Base-by-base conservation (phyloP, 352 stramenopile genomes). In the Phytophthora litchii region DNA sequence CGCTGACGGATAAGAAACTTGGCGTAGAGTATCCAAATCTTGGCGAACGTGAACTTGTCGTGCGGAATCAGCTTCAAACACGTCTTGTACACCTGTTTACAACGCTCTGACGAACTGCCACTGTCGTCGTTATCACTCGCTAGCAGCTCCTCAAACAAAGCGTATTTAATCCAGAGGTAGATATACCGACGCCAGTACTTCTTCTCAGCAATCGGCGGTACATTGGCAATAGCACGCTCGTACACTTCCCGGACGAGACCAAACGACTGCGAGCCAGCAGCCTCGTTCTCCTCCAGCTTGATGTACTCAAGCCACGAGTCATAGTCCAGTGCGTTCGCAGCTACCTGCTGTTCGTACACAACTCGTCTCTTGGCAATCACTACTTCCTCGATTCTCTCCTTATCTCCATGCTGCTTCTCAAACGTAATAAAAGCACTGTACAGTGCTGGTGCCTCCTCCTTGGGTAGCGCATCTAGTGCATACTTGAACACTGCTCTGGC, bases 111-210 rank as follows among this genome's bases (percentile, higher is more conserved):
- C 11, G 71, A 78, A 34, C 35, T 72, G 12, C 66, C 70, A 38
- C 42, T 69, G 31, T 75, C 70, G 53, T 69, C 70, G 19, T 83
- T 78, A 40, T 92, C 83, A 0, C 87, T 72, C 0, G 85, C 89
- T 17, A 96, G 71, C 10, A 99, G 72, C 78, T 99, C 97, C 75
- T 99, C 96, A 54, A 97, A 99, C 3, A 99, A 67, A 6, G 97
- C 97, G 69, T 99, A 99, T 66, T 99, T 99, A 66, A 99, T 98
- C 97, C 97, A 99, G 17, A 99, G 72, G 68, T 98, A 99, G 55
- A 99, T 98, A 71, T 99, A 99, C 11, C 97, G 73, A 47, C 91
- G 93, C 97, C 97, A 99, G 78, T 97, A 98, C 43, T 94, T 84
- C 72, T 99, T 99, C 35, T 99, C 89, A 5, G 80, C 58, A n/a